Conservation (phyloP, 2,329 filamentous ascomycete genomes). For the Fusarium algeriense region DNA sequence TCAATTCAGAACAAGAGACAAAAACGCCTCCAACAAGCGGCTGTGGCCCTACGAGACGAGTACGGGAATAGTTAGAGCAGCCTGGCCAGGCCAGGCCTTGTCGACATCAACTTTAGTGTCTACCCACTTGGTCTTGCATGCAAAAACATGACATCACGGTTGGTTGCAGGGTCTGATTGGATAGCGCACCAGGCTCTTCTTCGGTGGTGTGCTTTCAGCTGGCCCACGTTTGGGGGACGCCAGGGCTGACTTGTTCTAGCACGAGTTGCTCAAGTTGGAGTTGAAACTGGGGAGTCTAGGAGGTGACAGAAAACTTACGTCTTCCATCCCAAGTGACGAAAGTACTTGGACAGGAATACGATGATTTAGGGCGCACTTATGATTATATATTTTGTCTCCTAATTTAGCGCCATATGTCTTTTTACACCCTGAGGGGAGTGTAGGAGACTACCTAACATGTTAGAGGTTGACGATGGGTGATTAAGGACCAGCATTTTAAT, state of each 20-base stretch:
- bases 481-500: constrained; percentile 39
- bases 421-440: neutral
- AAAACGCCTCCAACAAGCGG: constrained; percentile 26
- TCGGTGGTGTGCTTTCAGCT: constrained; percentile 45
- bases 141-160: constrained; percentile 41
- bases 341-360: too few relatives aligned
- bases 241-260: constrained; percentile 39
- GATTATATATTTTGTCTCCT: too few relatives aligned
- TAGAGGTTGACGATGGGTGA: constrained; percentile 34
- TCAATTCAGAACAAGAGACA: constrained; percentile 12
- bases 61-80: constrained; percentile 9
- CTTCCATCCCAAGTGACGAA: too few relatives aligned
- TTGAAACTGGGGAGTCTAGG: constrained; percentile 30
- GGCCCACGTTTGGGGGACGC: constrained; percentile 35
- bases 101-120: constrained; percentile 2
- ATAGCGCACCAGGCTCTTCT: constrained; percentile 32
- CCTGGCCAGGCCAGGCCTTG: constrained; percentile 17
- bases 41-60: constrained; percentile 20
- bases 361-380: too few relatives aligned
- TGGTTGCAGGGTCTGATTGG: constrained; percentile 29
- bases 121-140: constrained; percentile 24
- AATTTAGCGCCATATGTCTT: too few relatives aligned
- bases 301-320: neutral
- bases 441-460: neutral
- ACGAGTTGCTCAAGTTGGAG: constrained; percentile 23